Base-by-base conservation (phyloP, 2,329 filamentous ascomycete species). In the Aspergillus brunneoviolaceus region DNA sequence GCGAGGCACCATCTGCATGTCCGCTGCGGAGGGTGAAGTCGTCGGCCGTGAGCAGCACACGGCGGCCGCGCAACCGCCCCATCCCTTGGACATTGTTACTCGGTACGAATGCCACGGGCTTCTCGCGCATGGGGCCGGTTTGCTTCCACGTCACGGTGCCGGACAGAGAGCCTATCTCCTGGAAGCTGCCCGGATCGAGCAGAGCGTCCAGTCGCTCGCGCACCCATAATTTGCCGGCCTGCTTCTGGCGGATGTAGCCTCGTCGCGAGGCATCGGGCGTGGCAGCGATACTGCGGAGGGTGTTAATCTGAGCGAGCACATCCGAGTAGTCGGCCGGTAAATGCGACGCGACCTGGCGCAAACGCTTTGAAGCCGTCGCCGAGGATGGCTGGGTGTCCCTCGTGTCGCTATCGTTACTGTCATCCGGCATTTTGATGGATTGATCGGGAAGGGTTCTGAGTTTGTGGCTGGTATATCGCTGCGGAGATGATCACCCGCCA, bases 171-270 rank as follows among this genome's bases (percentile, higher is more conserved):
- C 86, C 86, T 6, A 88, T 80, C 71, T 88, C 86, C 19, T 78
- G 76, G 63, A 87, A 87, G 25, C 77, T 82, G 2, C 77, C 81
- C 2, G 74, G 65, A 59, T 88, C 85, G 11, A 88, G 77, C n/a
- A 89, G 75, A 33, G 81, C 75, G 5, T 84, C 78, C 19, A 88
- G 82, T 2, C 86, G 78, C 66, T 88, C 85, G 23, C 85, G 81
- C 0, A 88, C 85, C 85, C 85, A 88, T 19, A 88, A 78, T 70
- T 89, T 89, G 1, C 86, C 86, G 3, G 84, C 81, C 71, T 85
- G 78, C 64, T 86, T 87, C 69, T 89, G 86, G 5, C 84, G 81
- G n/a, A 84, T 72, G 63, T 88, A 88, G 25, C 86, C 86, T 62
- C 82, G 77, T 58, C 82, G 82, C 7, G 74, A 80, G 0, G 77